A percentile compares a stretch with the other conserved stretches of the same genome.
Evolutionary conservation across 225 moss, liverwort and hornwort genomes (phyloP).

Genomic region (Pseudisothecium myosuroides): DNA sequence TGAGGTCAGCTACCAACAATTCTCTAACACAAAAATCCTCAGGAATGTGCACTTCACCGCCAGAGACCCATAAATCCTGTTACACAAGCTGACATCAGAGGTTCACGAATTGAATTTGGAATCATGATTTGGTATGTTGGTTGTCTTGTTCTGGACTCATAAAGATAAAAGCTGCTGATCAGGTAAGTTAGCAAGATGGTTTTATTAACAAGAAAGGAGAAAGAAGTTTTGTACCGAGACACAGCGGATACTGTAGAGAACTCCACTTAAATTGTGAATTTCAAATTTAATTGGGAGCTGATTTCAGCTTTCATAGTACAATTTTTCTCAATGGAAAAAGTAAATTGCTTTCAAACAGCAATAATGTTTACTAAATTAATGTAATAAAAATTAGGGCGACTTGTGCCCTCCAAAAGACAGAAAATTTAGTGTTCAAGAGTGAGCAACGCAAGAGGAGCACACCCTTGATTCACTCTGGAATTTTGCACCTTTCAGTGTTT

Average conservation of each 20-base stretch:
- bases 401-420: not conserved
- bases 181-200: not conserved
- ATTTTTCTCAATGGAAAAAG: not conserved
- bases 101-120: no score
- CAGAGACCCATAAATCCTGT: not conserved
- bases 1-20: not conserved
- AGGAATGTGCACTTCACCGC: not conserved
- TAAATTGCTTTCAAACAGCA: not conserved
- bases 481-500: not conserved
- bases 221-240: no score
- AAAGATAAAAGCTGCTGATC: no score
- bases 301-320: not conserved
- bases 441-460: no score
- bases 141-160: not conserved
- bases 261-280: not conserved
- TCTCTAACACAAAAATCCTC: constrained; percentile 3
- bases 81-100: not conserved
- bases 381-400: not conserved
- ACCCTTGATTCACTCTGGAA: not conserved
- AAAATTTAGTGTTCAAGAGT: not conserved
- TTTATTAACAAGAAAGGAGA: not conserved
- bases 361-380: not conserved
- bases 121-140: no score
- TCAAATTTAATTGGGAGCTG: not conserved
- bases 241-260: not conserved